Evolutionary conservation across 2,329 filamentous ascomycete genomes (phyloP), one percentile per base, ranked within the genome.

Genomic region (Aspergillus spinulosporus): DNA sequence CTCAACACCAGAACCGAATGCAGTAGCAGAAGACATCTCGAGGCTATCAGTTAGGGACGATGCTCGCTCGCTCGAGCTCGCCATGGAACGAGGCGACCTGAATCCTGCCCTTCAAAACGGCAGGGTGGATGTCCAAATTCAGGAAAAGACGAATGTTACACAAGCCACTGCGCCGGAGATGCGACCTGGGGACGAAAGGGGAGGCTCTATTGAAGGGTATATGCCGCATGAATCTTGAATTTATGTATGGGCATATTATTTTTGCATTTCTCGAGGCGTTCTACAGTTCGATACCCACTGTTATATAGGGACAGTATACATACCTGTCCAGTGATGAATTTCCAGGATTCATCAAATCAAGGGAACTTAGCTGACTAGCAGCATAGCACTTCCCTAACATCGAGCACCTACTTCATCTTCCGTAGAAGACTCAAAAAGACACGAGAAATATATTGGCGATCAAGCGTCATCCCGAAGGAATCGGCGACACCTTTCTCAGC

Each of bases 401-500:
- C 49, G 5, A 49, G 5, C 26, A 44, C 21, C 67, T 68, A 70
- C 68, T 52, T 54, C 26, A 62, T 56, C 58, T 58, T 44, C 57
- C 51, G 57, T 49, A 55, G 54, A 29, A 54, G 55, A 51, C 54
- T 48, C 28, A 43, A 53, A 53, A 59, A 58, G 59, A 43, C 44
- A 42, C 67, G 63, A 62, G 65, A 62, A 68, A 64, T 65, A 66
- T 74, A 78, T 82, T 96, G 91, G 91, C 91, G 86, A 92, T 96
- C 91, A 90, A 96, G 90, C 90, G 73, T 94, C 85, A 84, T 90
- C 87, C 80, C 81, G 80, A 61, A 78, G 85, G 87, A 91, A 82
- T 93, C 88, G 77, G 90, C 91, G 91, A 96, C 91, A 96, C 91
- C 91, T 92, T 83, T 81, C 78, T 81, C 76, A 66, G 60, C 59